These are phyloP conservation scores for Diplodia mutila DNA, from an alignment of 2,329 filamentous ascomycete species.

Conservation along the genomic window DNA sequence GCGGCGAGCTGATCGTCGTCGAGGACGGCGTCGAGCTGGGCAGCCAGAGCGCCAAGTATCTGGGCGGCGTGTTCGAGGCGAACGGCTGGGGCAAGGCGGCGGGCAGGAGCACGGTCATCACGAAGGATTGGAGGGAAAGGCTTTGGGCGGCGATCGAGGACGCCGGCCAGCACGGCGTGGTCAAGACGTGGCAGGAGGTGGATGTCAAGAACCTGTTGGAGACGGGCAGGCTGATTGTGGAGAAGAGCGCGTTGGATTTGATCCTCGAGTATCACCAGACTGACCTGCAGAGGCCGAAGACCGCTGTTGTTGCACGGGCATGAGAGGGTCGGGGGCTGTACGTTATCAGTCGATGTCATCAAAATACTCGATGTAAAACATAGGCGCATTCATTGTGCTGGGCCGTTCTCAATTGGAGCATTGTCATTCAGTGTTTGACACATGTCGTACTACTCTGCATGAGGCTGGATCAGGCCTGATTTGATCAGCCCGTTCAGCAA, in stretches of 20 bases:
- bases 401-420: not conserved
- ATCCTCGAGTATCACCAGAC: slow-evolving; percentile 72
- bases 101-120: slow-evolving; percentile 25
- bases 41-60: slow-evolving; percentile 64
- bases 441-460: too few species aligned
- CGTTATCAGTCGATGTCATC: not conserved
- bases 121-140: slow-evolving; percentile 32
- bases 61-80: slow-evolving; percentile 68
- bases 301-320: slow-evolving; percentile 39
- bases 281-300: slow-evolving; percentile 16
- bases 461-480: too few species aligned
- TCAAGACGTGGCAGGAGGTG: slow-evolving; percentile 74
- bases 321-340: slow-evolving; percentile 48
- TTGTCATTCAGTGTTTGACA: not conserved
- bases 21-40: slow-evolving; percentile 75
- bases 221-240: slow-evolving; percentile 81
- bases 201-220: slow-evolving; percentile 95
- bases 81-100: slow-evolving; percentile 58
- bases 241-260: slow-evolving; percentile 75
- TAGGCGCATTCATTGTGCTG: not conserved
- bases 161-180: slow-evolving; percentile 60
- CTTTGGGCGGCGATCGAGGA: slow-evolving; percentile 60
- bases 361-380: slow-evolving; percentile 25
- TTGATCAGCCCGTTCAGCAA: too few species aligned
- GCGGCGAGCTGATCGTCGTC: slow-evolving; percentile 84